Evolutionary conservation across 768 basidiomycete genomes (phyloP), one percentile per base, ranked within the genome.

Genomic region (Mycena filopes): DNA sequence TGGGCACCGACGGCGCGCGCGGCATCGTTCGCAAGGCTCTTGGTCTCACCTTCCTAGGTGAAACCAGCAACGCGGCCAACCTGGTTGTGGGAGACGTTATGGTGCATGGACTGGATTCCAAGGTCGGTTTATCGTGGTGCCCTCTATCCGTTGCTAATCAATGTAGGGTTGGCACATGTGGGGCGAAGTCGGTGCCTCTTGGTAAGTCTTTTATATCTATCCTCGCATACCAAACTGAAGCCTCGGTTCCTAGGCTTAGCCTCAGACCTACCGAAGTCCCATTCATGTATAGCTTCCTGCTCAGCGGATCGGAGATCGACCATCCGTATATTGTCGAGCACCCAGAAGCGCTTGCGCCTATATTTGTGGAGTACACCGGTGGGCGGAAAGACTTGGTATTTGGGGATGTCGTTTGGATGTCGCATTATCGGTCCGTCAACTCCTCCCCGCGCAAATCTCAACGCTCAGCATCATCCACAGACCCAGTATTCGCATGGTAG

Each of bases 131-230:
- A 8, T 45, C 16, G 13, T 21, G 2, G 1, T 29, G 3, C 23
- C 21, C 25, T 36, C 12, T 33, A 21, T 13, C 12, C 48, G 20
- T 8, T 2, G 21, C 12, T n/a, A 10, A 18, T 49, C 36, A 9
- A 25, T 16, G 15, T 58, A 84, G 83, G 71, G 77, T 59, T 84
- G 82, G 83, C 83, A 84, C 66, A 81, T 81, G 73, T 84, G 83
- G 83, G 82, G 84, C 1, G 79, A 82, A 47, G 67, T 77, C 18
- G 67, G 71, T 21, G 73, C 60, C 26, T 68, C 75, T 16, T 62
- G 80, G 82, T 81, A 65, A 28, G 78, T n/a, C n/a, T 73, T 4
- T 49, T n/a, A 15, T 25, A 25, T 18, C 15, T 20, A n/a, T 56
- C 4, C 3, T 42, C 54, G 28, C 5, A 56, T 38, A 9, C 21